phyloP scores from a whole-genome alignment of 768 basidiomycete genomes.

The Kwoniella sp. region DNA sequence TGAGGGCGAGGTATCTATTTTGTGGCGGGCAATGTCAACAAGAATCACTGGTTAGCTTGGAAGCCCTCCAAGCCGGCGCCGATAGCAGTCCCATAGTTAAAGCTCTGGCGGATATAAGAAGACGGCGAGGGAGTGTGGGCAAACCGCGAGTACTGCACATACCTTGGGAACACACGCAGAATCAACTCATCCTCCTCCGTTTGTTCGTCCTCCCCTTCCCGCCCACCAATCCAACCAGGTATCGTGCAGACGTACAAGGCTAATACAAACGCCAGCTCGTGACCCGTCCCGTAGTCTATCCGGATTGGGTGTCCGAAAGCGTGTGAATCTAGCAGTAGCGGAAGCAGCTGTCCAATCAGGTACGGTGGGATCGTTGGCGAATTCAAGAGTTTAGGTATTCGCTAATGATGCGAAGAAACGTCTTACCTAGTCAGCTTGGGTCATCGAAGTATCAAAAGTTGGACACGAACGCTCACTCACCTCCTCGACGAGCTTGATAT shows the following conservation, averaged over 20 bases:
- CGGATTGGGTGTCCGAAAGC: conserved; percentile 83
- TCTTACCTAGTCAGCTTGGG: not conserved
- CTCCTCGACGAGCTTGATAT: conserved; percentile 77
- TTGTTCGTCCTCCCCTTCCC: conserved; percentile 26
- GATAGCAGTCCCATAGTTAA: no score
- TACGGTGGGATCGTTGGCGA: conserved; percentile 59
- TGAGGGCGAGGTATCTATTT: conserved; percentile 73
- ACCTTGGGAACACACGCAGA: conserved; percentile 52
- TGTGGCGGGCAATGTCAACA: conserved; percentile 56
- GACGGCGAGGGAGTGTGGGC: no score
- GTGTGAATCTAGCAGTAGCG: conserved; percentile 71
- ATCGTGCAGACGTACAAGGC: conserved; percentile 61
- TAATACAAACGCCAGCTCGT: conserved; percentile 84
- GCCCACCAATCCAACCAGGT: conserved; percentile 45
- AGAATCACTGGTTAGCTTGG: no score
- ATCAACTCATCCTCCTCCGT: conserved; percentile 54
- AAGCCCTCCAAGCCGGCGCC: no score
- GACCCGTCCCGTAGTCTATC: conserved; percentile 96
- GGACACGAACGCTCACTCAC: conserved; percentile 56
- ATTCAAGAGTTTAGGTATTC: conserved; percentile 61
- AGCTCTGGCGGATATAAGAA: no score
- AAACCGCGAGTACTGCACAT: no score
- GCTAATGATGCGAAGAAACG: conserved; percentile 41
- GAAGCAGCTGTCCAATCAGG: conserved; percentile 69
- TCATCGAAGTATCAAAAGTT: no score